Evolutionary conservation across 2,329 filamentous ascomycete species (phyloP).

Genomic region (Alternaria conjuncta): DNA sequence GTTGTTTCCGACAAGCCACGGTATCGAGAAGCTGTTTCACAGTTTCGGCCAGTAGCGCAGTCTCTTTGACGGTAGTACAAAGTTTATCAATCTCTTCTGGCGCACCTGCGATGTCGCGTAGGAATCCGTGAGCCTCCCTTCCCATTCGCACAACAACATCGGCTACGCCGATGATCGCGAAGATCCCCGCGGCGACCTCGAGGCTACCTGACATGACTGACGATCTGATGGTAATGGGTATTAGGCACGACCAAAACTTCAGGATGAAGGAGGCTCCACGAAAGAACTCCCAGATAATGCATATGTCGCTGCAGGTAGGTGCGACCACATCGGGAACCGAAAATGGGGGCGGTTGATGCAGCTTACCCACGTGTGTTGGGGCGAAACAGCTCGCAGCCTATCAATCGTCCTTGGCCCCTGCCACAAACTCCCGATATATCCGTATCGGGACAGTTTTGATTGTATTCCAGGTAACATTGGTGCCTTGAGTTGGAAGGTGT

Average conservation of each 20-base stretch:
- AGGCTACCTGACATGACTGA: neutral
- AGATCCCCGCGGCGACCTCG: constrained; percentile 14
- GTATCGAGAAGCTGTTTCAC: constrained; percentile 1
- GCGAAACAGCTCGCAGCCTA: neutral
- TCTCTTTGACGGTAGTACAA: constrained; percentile 10
- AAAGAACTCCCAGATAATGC: neutral
- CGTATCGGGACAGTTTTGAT: neutral
- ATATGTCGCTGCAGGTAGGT: neutral
- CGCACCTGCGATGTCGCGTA: constrained; percentile 16
- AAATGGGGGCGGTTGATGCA: neutral
- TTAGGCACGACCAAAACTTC: neutral
- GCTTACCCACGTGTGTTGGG: neutral
- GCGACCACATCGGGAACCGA: neutral
- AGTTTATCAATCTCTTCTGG: constrained; percentile 14
- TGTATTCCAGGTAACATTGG: neutral
- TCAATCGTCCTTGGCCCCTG: neutral
- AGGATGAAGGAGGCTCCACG: neutral
- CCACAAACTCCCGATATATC: neutral
- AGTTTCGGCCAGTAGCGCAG: neutral
- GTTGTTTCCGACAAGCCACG: neutral
- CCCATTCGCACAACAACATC: constrained; percentile 20
- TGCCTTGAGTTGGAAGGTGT: neutral
- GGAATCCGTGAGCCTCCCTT: constrained; percentile 18
- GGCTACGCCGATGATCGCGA: constrained; percentile 23
- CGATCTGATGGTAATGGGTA: neutral